Percentiles rank a stretch among this genome's conserved stretches.
These are phyloP conservation scores for Trichoderma sp. DNA, from an alignment of 2,329 filamentous ascomycete species.

Conservation along the genomic window DNA sequence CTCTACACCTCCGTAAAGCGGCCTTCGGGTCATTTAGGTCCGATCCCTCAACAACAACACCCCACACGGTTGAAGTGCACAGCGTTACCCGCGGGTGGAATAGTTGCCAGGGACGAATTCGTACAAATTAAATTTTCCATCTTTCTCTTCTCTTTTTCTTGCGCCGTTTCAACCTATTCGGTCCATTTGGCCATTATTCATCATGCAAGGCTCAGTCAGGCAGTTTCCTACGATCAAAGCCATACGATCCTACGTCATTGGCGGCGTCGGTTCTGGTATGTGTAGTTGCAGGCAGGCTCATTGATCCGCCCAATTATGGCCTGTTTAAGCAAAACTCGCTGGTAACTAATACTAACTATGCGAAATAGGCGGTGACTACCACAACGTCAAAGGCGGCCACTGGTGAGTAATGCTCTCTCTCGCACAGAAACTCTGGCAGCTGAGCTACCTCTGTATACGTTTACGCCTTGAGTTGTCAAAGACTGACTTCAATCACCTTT, in stretches of 20 bases:
- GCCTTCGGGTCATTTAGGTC: constrained; percentile 33
- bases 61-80: constrained; percentile 18
- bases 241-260: constrained; percentile 57
- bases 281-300: neutral
- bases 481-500: neutral
- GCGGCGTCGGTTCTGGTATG: constrained; percentile 42
- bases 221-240: constrained; percentile 76
- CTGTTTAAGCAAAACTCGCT: neutral
- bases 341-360: neutral
- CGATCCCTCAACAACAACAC: constrained; percentile 23
- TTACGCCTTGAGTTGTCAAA: too few species aligned
- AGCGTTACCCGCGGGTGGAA: constrained; percentile 1
- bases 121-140: constrained; percentile 8
- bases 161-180: neutral
- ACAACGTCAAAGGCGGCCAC: constrained; percentile 72
- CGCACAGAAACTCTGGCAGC: neutral
- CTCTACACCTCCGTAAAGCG: neutral
- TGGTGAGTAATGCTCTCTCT: constrained; percentile 53
- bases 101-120: neutral
- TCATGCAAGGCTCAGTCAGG: constrained; percentile 53
- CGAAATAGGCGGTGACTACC: constrained; percentile 74
- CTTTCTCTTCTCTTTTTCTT: constrained; percentile 2
- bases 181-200: neutral
- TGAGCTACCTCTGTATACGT: neutral
- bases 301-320: neutral